Conservation (phyloP, 768 basidiomycete species). For the Russula abietina region DNA sequence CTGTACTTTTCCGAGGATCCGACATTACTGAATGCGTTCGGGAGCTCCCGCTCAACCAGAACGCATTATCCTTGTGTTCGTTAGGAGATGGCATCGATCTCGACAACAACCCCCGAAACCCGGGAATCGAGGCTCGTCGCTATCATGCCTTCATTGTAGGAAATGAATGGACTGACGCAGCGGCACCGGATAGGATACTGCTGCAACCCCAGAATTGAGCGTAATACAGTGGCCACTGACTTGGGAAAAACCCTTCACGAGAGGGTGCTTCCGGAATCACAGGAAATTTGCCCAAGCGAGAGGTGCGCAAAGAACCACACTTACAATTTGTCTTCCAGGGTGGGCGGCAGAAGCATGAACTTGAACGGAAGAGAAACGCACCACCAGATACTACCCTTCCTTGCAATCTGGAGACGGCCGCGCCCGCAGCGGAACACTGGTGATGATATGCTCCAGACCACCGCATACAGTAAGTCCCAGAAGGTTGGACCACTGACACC, state of each 20-base stretch:
- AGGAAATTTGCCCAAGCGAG: neutral
- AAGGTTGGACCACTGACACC: neutral
- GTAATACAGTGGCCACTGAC: neutral
- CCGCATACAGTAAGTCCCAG: neutral
- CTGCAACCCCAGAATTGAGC: neutral
- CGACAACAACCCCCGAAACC: neutral
- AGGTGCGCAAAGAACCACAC: conserved; percentile 10
- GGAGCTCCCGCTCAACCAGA: neutral
- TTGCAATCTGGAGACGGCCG: conserved; percentile 1
- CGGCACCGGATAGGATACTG: neutral
- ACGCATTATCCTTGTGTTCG: neutral
- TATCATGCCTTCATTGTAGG: neutral
- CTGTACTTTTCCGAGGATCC: neutral
- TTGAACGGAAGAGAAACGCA: neutral
- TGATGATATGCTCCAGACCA: neutral
- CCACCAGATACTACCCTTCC: neutral
- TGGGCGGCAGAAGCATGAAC: neutral
- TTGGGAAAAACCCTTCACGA: neutral
- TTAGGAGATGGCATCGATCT: neutral
- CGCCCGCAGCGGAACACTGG: neutral
- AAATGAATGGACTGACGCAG: neutral
- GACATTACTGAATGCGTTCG: neutral
- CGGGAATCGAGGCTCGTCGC: neutral
- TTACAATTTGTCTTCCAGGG: neutral
- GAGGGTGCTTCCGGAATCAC: neutral